Base-by-base conservation (phyloP, 1,139 yeast genomes). In the Schizosaccharomyces versatilis region DNA sequence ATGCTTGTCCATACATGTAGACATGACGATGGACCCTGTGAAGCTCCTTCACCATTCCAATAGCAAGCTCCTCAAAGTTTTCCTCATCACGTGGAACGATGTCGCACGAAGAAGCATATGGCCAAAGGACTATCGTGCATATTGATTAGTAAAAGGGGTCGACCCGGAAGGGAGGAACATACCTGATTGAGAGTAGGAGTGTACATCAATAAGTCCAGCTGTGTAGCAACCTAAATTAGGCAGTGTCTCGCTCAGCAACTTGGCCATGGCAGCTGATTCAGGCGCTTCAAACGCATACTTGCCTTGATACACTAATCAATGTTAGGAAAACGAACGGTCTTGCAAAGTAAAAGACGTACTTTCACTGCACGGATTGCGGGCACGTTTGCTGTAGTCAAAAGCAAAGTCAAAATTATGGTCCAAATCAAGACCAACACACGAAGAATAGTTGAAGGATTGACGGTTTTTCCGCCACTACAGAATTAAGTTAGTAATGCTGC, bases 341-440 rank as follows among this genome's bases (percentile, higher is more conserved):
- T 6, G 24, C 3, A 3, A 42, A 15, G 14, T 3, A 10, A 32
- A 36, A n/a, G 12, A 36, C 52, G 7, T 49, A 51, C 54, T 52
- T 38, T 56, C 57, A 39, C 55, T 53, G 53, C 58, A 56, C 14
- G 57, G 57, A 36, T 56, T 55, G 32, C 52, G 42, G 9, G 39
- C 15, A 10, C 40, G 38, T 38, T 12, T 36, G 17, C 32, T 41
- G 32, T 24, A 24, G 6, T 60, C 59, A 81, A 90, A 84, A 62
- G 81, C 85, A 68, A 71, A 82, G 61, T 76, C 81, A 67, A 80
- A 84, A 0, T 94, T 81, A 63, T 83, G 94, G 65, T 84, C 95
- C 57, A 86, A 79, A 65, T 86, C 95, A 52, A 85, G 76, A 7
- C 96, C 96, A 54, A 74, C 71, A 66, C 96, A 86, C 51, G 73